Base-by-base conservation (phyloP, 768 basidiomycete species). In the Sarcodon aspratus region DNA sequence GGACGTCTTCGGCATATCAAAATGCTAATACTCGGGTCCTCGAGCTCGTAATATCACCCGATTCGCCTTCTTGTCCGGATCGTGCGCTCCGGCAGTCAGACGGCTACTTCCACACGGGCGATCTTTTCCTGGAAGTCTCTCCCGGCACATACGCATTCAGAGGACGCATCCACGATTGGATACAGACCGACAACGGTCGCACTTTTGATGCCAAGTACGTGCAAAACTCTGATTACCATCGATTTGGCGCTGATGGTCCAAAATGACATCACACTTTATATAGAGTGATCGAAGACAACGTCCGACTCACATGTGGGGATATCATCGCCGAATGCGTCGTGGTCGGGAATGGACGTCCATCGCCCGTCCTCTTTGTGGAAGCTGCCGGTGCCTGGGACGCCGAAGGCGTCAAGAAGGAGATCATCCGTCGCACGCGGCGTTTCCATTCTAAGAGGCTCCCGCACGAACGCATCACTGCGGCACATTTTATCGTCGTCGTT, bases 131-230 rank as follows among this genome's bases (percentile, higher is more conserved):
- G 58, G 76, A 83, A 60, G 69, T 72, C 31, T 52, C 66, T 1
- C 69, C 74, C 4, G 80, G 80, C 0, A 67, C 63, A 56, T 85
- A 79, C 59, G 59, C 75, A 34, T 81, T 71, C 54, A 74, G 80
- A 40, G 84, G 84, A 31, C 75, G 84, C 43, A 75, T 81, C 51
- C 83, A 85, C 56, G 84, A 86, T 63, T 85, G 82, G 84, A 85
- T 86, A 62, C 85, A 85, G 66, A 79, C 77, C 37, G 76, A 81
- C 57, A 82, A 75, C 59, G 76, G 81, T 59, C 64, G 83, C 51
- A 73, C 82, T 42, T 85, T 82, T 57, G 83, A 86, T 55, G 83
- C 84, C 47, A 79, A 75, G 71, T 42, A 42, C 40, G 40, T 42
- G 40, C 11, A 1, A 15, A 8, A 9, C 10, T 13, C 13, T 13